Evolutionary conservation across 1,139 yeast genomes (phyloP), one percentile per base, ranked within the genome.

Genomic region (Geotrichum restrictum): DNA sequence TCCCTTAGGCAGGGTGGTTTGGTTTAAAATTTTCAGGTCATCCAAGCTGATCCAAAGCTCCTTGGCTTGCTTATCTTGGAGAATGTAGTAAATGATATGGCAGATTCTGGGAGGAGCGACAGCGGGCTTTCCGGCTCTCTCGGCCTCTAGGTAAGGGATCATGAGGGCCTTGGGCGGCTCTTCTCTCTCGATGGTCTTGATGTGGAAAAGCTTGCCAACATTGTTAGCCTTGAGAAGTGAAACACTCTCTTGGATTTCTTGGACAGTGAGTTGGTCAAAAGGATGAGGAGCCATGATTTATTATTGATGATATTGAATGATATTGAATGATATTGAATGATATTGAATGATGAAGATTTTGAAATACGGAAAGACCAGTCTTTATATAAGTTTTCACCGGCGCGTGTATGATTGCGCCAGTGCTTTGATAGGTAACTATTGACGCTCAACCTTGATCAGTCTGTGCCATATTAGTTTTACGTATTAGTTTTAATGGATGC

Each of bases 141-240:
- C 93, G 52, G 88, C 86, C 55, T 80, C 85, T 59, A 88, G 73
- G 68, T 76, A 86, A 61, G 77, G 79, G 56, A 82, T 68, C 84
- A 88, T 82, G 60, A 78, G 81, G 62, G 79, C 74, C 77, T 88
- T 88, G 57, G 95, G 94, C 34, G 96, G 95, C 66, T 88, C 95
- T 54, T 81, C 68, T 63, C 82, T 78, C 64, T 85, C 93, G 53
- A 86, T 74, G 65, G 81, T 87, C 61, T 82, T 80, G 71, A 87
- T 84, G 69, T 84, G 91, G 48, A 86, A 69, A 53, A 64, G 60
- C 60, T 73, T 74, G 32, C 80, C 83, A 39, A 73, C 63, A 64
- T 75, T 79, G 55, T 75, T 65, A 44, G 69, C 66, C 66, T 74
- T 77, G 56, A 82, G 69, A 39, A 79, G 67, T 36, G 63, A 62